phyloP scores from a whole-genome alignment of 108 stramenopile species.

The Chaetoceros tenuissimus region DNA sequence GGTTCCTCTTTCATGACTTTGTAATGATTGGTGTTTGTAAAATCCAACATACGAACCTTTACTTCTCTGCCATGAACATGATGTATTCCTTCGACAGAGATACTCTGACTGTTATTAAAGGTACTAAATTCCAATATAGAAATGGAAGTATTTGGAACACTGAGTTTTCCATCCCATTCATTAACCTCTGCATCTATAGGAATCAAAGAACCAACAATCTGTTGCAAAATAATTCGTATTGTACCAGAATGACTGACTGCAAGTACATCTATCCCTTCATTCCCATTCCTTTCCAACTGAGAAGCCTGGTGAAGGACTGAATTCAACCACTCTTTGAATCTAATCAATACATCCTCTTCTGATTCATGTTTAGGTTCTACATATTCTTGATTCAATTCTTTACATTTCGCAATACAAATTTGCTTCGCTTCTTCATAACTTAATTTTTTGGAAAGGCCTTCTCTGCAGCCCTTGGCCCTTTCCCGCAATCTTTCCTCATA shows the following conservation, averaged over 20 bases:
- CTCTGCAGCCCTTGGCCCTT: slow-evolving; percentile 39
- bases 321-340: neutral
- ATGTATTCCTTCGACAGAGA: no score
- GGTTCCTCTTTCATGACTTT: no score
- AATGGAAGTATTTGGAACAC: no score
- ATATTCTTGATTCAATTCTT: neutral
- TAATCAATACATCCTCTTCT: neutral
- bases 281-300: neutral
- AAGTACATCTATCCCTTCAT: neutral
- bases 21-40: no score
- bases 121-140: no score
- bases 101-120: no score
- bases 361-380: neutral
- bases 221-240: neutral
- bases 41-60: no score
- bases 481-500: slow-evolving; percentile 37
- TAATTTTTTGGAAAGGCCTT: slow-evolving; percentile 26
- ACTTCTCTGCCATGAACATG: no score
- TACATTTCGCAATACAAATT: neutral
- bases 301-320: neutral
- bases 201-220: neutral
- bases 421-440: slow-evolving; percentile 17
- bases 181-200: neutral
- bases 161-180: no score
- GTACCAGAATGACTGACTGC: neutral